Conservation (phyloP, 208 protist species). For the Trypanosoma boissoni region DNA sequence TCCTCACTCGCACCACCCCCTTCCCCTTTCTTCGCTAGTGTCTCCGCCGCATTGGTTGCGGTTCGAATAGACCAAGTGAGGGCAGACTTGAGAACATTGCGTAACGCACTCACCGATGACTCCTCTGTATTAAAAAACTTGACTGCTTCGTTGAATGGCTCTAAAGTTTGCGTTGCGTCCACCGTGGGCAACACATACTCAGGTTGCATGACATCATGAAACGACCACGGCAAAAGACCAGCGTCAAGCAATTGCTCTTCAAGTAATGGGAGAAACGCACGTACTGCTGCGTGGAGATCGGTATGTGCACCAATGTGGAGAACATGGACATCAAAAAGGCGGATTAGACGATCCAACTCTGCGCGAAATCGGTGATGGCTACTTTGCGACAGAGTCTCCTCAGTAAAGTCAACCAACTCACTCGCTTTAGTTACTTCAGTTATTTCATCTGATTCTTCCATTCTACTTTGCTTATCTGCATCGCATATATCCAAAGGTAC, state of each 20-base stretch:
- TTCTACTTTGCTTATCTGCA: background rate
- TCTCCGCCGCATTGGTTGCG: background rate
- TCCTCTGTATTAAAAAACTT: conserved; percentile 6
- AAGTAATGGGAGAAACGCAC: conserved; percentile 4
- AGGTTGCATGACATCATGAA: background rate
- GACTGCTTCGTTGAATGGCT: background rate
- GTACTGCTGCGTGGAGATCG: background rate
- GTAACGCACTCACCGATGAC: background rate
- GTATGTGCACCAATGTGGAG: conserved; percentile 1
- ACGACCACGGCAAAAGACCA: conserved; percentile 1
- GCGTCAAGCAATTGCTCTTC: conserved; percentile 1
- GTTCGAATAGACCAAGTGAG: conserved; percentile 3
- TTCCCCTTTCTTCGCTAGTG: background rate
- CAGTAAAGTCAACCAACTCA: background rate
- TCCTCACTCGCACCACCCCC: background rate
- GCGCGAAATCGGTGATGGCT: conserved; percentile 4
- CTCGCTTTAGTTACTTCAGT: background rate
- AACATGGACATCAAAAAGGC: conserved; percentile 7
- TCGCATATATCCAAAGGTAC: too few relatives aligned
- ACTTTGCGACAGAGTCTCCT: background rate
- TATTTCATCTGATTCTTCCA: background rate
- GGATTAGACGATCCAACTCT: background rate
- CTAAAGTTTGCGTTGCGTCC: too few relatives aligned
- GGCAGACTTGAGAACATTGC: conserved; percentile 7
- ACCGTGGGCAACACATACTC: too few relatives aligned